Evolutionary conservation across 1,139 yeast genomes (phyloP).

Genomic region (Protomyces pachydermus): DNA sequence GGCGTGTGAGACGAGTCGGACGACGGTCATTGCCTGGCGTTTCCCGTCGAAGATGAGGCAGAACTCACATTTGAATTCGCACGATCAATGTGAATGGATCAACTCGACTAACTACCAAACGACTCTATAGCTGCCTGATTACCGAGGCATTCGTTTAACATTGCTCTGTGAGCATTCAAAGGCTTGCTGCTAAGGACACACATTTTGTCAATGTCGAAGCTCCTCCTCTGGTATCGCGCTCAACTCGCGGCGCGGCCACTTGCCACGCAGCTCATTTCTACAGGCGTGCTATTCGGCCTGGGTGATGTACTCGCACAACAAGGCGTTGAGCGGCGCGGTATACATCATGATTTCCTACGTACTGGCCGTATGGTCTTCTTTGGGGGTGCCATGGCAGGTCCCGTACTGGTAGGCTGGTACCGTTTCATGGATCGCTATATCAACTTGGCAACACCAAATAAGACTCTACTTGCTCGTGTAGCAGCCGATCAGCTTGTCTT

Average conservation of each 20-base stretch:
- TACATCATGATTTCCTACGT: conserved; percentile 40
- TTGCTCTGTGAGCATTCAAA: too few species aligned
- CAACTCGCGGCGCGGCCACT: conserved; percentile 35
- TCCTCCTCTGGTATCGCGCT: conserved; percentile 31
- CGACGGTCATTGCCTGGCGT: too few species aligned
- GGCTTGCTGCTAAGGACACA: too few species aligned
- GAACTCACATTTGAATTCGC: too few species aligned
- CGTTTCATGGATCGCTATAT: conserved; percentile 12
- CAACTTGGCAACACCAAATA: conserved; percentile 8
- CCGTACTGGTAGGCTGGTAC: conserved; percentile 47
- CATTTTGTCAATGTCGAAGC: conserved; percentile 6
- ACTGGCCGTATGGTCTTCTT: conserved; percentile 63
- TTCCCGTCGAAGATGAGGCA: too few species aligned
- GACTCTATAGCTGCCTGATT: too few species aligned
- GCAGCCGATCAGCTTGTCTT: conserved; percentile 60
- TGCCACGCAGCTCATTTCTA: conserved; percentile 36
- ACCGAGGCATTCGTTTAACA: too few species aligned
- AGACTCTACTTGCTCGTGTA: conserved; percentile 21
- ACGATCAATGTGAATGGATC: too few species aligned
- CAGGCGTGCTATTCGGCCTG: conserved; percentile 52
- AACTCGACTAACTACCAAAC: too few species aligned
- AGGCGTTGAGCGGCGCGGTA: conserved; percentile 39
- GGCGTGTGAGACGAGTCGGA: too few species aligned
- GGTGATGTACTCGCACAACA: conserved; percentile 74
- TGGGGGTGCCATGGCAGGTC: conserved; percentile 74